Percentiles rank a stretch among this genome's conserved stretches.
These are phyloP conservation scores for Sugiyamaella novakii DNA, from an alignment of 1,139 yeast genomes.

Conservation along the genomic window DNA sequence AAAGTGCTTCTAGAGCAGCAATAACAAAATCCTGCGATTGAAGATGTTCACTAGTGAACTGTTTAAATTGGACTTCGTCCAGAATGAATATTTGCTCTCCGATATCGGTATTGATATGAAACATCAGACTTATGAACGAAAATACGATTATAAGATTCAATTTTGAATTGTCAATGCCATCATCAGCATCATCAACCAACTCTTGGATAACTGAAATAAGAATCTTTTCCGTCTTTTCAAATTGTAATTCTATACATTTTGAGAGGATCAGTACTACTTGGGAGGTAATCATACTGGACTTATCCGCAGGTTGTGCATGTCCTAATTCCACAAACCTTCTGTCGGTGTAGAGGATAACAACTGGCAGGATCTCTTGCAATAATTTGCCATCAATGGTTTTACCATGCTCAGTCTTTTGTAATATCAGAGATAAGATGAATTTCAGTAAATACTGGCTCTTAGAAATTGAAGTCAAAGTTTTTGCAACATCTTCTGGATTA, in stretches of 20 bases:
- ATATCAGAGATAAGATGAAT: not conserved
- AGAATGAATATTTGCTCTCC: constrained; percentile 33
- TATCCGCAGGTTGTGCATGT: not conserved
- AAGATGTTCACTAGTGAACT: constrained; percentile 27
- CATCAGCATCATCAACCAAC: constrained; percentile 10
- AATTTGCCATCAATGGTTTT: not conserved
- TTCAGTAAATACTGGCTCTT: constrained; percentile 2
- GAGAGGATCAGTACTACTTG: constrained; percentile 27
- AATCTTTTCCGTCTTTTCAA: constrained; percentile 3
- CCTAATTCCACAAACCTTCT: constrained; percentile 12
- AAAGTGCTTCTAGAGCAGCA: constrained; percentile 40
- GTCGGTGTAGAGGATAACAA: constrained; percentile 8
- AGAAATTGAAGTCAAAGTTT: not conserved
- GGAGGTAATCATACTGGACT: constrained; percentile 14
- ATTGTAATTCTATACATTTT: constrained; percentile 21
- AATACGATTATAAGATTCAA: constrained; percentile 40
- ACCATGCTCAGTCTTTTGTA: not conserved
- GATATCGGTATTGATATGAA: constrained; percentile 55
- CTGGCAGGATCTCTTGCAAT: constrained; percentile 2
- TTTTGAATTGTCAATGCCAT: not conserved
- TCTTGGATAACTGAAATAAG: constrained; percentile 9
- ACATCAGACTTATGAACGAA: constrained; percentile 61
- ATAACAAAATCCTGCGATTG: constrained; percentile 33
- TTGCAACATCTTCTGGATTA: not conserved
- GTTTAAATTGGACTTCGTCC: constrained; percentile 29